Percentiles rank a stretch among this genome's conserved stretches.
These are phyloP conservation scores for Aspergillus sclerotioniger DNA, from an alignment of 495 filamentous ascomycete genomes.

Conservation along the genomic window DNA sequence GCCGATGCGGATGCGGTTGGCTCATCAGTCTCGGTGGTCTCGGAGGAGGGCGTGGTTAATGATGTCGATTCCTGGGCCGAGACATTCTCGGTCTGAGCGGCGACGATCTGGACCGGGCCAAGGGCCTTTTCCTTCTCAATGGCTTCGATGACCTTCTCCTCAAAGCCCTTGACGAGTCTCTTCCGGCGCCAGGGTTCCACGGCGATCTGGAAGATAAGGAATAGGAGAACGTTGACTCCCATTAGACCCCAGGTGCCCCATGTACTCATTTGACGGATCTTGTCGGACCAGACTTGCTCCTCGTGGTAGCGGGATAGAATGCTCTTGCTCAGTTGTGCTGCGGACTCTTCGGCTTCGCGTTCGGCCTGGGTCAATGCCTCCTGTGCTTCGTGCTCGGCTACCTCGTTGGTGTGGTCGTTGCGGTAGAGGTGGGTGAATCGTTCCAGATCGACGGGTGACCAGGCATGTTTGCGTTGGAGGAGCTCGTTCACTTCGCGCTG, in stretches of 20 bases:
- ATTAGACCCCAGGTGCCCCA: slow-evolving; percentile 99
- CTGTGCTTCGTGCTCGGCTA: slow-evolving; percentile 73
- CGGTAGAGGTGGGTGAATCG: slow-evolving; percentile 92
- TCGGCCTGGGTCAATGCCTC: slow-evolving; percentile 71
- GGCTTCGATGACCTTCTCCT: slow-evolving; percentile 75
- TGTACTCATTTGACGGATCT: slow-evolving; percentile 91
- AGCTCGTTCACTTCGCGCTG: slow-evolving; percentile 95
- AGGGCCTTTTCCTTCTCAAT: slow-evolving; percentile 68
- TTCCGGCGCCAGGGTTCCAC: slow-evolving; percentile 89
- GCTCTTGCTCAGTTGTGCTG: slow-evolving; percentile 66
- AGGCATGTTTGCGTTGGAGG: slow-evolving; percentile 88
- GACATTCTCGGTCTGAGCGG: neutral
- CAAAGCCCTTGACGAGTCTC: slow-evolving; percentile 73
- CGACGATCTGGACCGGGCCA: slow-evolving; percentile 18
- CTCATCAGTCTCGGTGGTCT: slow-evolving; percentile 1
- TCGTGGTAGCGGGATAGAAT: slow-evolving; percentile 94
- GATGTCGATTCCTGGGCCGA: slow-evolving; percentile 10
- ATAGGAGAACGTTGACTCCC: slow-evolving; percentile 90
- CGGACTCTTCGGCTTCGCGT: slow-evolving; percentile 70
- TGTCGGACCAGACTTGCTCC: slow-evolving; percentile 98
- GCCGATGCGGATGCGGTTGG: neutral
- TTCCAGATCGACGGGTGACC: slow-evolving; percentile 84
- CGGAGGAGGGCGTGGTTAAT: neutral
- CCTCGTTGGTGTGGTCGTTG: slow-evolving; percentile 89
- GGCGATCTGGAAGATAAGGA: slow-evolving; percentile 85